Evolutionary conservation across 1,284 basidiomycete genomes (phyloP), one percentile per base, ranked within the genome.

Genomic region (Naganishia cerealis): DNA sequence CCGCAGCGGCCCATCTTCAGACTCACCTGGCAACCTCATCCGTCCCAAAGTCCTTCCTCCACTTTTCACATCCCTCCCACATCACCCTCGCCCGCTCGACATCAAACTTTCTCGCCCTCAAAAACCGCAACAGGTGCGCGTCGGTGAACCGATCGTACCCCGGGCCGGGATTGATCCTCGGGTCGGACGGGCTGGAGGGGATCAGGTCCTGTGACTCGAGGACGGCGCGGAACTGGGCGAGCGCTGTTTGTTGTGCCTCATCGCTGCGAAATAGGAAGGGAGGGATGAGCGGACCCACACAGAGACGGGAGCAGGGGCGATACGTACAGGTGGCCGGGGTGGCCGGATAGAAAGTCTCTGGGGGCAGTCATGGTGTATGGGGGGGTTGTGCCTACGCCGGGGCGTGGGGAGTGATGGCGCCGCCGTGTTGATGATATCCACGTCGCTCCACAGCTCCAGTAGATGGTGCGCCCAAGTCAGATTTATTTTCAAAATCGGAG

Each of bases 41-140:
- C 52, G 96, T 89, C 36, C 87, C 87, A 79, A 90, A 92, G 2
- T 91, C 88, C 78, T 88, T 89, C 78, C 95, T 86, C 95, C 95
- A 99, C 74, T 94, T 83, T 80, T 98, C 94, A 65, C 87, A 87
- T 65, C 84, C 83, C 68, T 88, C 77, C 74, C 97, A 83, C 95
- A 98, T 98, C 74, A 83, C 81, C 83, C 93, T 94, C 16, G 93
- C 85, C 76, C 88, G 88, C 52, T 81, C 77, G 5, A 96, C 79
- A 81, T 98, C 92, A 77, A 97, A 98, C 80, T 91, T 95, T 73
- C 95, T 86, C 5, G 95, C 95, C 46, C 95, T 87, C 70, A 98
- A 83, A 83, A 97, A 98, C 85, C 89, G 86, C 73, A 95, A 85
- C 40, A 95, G 83, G 48, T 84, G 86, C 29, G 88, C 84, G 81